Evolutionary conservation across 139 green algal genomes (phyloP).

Genomic region (Yamagishiella unicocca): DNA sequence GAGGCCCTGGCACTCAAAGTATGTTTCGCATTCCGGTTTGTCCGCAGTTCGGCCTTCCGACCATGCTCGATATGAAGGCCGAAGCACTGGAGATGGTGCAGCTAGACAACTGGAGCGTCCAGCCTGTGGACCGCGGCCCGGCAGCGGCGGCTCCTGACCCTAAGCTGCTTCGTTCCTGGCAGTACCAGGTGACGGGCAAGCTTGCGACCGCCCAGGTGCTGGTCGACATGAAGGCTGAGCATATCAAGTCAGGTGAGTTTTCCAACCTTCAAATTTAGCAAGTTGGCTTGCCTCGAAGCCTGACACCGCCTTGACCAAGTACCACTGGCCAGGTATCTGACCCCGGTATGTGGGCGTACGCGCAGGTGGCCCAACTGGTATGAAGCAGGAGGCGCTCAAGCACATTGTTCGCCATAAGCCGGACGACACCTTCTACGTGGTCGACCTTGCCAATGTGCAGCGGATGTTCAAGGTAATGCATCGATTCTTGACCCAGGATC

Average conservation of each 20-base stretch:
- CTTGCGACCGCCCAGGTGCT: conserved; percentile 54
- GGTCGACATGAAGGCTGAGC: conserved; percentile 54
- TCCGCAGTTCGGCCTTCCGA: conserved; percentile 7
- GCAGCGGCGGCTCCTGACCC: conserved; percentile 24
- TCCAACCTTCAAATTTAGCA: too few species aligned
- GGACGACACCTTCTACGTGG: conserved; percentile 92
- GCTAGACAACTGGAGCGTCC: conserved; percentile 54
- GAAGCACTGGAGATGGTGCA: conserved; percentile 49
- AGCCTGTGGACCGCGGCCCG: conserved; percentile 58
- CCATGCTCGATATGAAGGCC: conserved; percentile 49
- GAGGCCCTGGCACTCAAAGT: too few species aligned
- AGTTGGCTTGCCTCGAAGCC: too few species aligned
- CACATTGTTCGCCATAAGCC: conserved; percentile 55
- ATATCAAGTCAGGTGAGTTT: conserved; percentile 58
- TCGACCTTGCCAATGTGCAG: conserved; percentile 90
- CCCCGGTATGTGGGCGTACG: too few species aligned
- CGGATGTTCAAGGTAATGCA: conserved; percentile 77
- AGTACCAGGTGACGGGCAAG: conserved; percentile 62
- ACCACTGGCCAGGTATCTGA: too few species aligned
- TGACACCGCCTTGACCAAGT: too few species aligned
- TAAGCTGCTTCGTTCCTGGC: conserved; percentile 56
- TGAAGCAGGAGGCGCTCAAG: conserved; percentile 46
- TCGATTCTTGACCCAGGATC: neutral
- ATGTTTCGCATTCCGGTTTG: too few species aligned
- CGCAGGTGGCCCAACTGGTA: conserved; percentile 45